Evolutionary conservation across 2,329 filamentous ascomycete species (phyloP), one percentile per base, ranked within the genome.

Genomic region (Penicillium rolfsii): DNA sequence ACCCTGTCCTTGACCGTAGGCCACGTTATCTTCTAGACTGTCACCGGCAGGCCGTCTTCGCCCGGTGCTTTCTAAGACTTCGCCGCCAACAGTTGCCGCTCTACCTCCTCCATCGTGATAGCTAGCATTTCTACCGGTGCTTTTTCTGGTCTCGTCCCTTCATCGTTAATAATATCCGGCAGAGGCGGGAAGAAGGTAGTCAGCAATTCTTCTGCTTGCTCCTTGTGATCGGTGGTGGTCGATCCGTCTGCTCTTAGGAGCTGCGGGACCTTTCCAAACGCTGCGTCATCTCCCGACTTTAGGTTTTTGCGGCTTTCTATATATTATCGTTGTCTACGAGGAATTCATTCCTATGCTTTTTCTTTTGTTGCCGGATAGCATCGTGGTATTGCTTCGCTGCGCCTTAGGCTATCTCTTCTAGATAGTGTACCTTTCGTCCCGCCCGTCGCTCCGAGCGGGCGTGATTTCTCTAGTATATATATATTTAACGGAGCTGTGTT

Each of bases 251-350:
- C 62, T 60, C 58, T 62, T 8, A 67, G 14, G 55, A 65, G 59
- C 58, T 67, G 55, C 26, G 52, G 64, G 26, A 68, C 55, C 8
- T 67, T 59, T 4, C 52, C 38, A 54, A 54, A 54, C 36, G 52
- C 52, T 40, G 16, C 52, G 52, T 54, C 26, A 5, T 54, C 52
- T 54, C 67, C 64, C 4, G 62, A 64, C 35, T 67, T 64, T 16
- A 69, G 64, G 38, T 71, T 71, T 40, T 66, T 67, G 63, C 64
- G 16, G 65, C 69, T 60, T 70, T 70, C 67, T 58, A 71, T 30
- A 71, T 70, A 33, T 71, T 70, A 12, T 69, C 59, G 52, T 66
- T 69, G 55, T 69, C 64, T 36, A 52, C 62, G 2, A 71, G 63
- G 57, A 69, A 70, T 35, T 67, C 60, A 26, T 70, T 63, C 67